Conservation (phyloP, 345 rosid species). For the Citrus sp. region DNA sequence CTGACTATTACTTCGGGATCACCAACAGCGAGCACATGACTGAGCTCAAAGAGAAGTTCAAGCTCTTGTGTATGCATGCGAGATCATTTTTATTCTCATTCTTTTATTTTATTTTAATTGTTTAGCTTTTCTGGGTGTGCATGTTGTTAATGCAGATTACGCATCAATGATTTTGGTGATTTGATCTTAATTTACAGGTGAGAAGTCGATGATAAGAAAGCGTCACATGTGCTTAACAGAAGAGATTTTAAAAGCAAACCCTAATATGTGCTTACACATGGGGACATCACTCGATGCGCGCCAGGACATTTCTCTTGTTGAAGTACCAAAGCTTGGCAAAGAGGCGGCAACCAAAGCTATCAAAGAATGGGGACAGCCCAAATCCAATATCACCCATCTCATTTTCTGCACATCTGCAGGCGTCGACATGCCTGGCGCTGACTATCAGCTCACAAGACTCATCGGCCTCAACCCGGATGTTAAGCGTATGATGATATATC, state of each 20-base stretch:
- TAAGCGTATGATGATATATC: neutral
- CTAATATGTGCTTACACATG: neutral
- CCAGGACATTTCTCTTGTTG: neutral
- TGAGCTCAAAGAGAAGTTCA: conserved; percentile 46
- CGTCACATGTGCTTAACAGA: neutral
- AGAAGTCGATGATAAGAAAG: neutral
- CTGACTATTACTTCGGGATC: conserved; percentile 46
- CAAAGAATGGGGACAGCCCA: neutral
- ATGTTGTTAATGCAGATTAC: neutral
- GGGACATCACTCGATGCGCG: neutral
- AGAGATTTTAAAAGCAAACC: neutral
- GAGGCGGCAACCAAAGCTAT: neutral
- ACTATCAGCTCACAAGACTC: neutral
- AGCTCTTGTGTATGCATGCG: conserved; percentile 38
- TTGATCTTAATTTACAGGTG: neutral
- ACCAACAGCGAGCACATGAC: conserved; percentile 51
- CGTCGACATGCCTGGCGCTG: neutral
- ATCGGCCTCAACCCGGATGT: neutral
- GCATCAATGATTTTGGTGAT: neutral
- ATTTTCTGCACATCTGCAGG: neutral
- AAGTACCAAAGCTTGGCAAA: neutral
- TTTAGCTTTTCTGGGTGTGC: no score
- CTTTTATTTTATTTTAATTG: no score
- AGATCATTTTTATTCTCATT: no score
- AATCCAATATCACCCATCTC: neutral